phyloP scores from a whole-genome alignment of 202 grass and related monocot genomes.

The Brachypodium distachyon region DNA sequence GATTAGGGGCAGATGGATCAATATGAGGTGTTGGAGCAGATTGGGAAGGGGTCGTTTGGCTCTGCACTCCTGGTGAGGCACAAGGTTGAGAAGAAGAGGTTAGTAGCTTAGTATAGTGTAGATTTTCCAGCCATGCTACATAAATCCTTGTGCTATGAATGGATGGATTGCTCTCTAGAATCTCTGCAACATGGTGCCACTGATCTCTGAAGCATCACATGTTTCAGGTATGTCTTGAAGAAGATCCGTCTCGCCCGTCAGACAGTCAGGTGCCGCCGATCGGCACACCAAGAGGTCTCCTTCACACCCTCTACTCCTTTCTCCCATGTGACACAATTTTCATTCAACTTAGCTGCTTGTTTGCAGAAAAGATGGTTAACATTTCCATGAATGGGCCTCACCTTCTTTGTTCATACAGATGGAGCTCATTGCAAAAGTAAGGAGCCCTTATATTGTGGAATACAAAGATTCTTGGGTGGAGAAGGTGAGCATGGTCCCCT shows the following conservation, averaged over 20 bases:
- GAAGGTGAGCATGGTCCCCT: conserved; percentile 51
- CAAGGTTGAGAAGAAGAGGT: conserved; percentile 85
- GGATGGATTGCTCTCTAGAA: neutral
- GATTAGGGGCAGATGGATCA: conserved; percentile 48
- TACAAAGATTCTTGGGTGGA: conserved; percentile 98
- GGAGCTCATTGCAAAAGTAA: conserved; percentile 90
- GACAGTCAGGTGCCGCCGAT: conserved; percentile 63
- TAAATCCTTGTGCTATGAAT: neutral
- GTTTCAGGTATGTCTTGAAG: conserved; percentile 87
- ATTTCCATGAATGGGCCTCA: neutral
- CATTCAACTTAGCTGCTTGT: neutral
- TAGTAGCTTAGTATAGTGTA: neutral
- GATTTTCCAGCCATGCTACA: neutral
- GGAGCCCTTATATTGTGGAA: conserved; percentile 89
- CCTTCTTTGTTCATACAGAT: conserved; percentile 48
- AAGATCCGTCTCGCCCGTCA: conserved; percentile 94
- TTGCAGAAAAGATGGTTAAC: neutral
- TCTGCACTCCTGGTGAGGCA: conserved; percentile 81
- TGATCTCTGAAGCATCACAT: neutral
- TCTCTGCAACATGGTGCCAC: neutral
- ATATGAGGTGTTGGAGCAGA: conserved; percentile 92
- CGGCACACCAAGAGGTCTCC: conserved; percentile 79
- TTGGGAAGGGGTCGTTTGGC: conserved; percentile 91
- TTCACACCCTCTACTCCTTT: neutral
- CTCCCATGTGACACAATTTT: neutral